phyloP scores from a whole-genome alignment of 805 yeast genomes.

The Lipomyces japonicus region DNA sequence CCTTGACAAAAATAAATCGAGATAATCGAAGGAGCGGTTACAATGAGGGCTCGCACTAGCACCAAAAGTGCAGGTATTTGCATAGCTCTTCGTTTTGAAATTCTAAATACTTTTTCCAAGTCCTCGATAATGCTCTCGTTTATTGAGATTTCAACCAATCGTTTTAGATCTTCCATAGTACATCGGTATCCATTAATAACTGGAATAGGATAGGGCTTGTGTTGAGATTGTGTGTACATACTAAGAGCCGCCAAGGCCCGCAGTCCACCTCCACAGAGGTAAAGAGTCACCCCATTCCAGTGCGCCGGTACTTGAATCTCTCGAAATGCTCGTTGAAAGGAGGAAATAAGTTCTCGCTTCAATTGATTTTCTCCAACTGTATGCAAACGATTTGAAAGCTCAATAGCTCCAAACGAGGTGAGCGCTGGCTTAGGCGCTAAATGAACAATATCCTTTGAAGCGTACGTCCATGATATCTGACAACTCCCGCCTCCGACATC shows the following conservation, averaged over 20 bases:
- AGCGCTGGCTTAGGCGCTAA: conserved; percentile 9
- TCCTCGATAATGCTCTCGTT: conserved; percentile 12
- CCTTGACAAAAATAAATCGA: conserved; percentile 70
- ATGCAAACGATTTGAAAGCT: conserved; percentile 53
- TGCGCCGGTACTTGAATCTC: conserved; percentile 11
- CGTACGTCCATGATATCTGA: conserved; percentile 63
- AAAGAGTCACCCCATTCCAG: conserved; percentile 52
- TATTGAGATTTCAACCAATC: conserved; percentile 50
- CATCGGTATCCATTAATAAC: conserved; percentile 67
- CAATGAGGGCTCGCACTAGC: conserved; percentile 52
- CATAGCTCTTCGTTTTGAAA: conserved; percentile 59
- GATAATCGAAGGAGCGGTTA: conserved; percentile 54
- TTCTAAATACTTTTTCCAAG: conserved; percentile 52
- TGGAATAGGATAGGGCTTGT: conserved; percentile 60
- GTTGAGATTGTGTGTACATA: conserved; percentile 32
- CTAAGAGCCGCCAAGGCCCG: conserved; percentile 57
- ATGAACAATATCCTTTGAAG: conserved; percentile 56
- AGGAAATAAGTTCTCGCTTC: conserved; percentile 47
- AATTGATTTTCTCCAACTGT: conserved; percentile 34
- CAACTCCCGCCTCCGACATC: conserved; percentile 72
- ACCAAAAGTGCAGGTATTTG: conserved; percentile 71
- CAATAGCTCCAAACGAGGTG: conserved; percentile 68
- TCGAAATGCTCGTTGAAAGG: conserved; percentile 40
- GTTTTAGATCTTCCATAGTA: conserved; percentile 49
- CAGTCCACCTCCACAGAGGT: conserved; percentile 71